A percentile compares a stretch with the other conserved stretches of the same genome.
Conservation (phyloP, 495 filamentous ascomycete species). For the Platismatia glauca region DNA sequence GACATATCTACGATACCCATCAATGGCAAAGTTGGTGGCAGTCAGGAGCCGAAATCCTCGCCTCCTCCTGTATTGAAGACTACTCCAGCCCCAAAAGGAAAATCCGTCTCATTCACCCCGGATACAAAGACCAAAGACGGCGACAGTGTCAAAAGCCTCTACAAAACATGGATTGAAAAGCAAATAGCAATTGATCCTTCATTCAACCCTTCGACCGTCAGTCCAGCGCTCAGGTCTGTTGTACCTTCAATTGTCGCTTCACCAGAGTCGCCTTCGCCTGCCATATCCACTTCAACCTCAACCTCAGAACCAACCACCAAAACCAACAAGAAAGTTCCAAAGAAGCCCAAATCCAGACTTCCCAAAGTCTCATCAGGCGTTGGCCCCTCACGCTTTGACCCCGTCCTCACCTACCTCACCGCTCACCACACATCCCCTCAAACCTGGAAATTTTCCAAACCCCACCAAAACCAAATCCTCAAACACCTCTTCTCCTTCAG, state of each 20-base stretch:
- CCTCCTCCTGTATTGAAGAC: conserved; percentile 1
- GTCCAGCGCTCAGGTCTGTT: conserved; percentile 17
- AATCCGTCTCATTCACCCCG: conserved; percentile 70
- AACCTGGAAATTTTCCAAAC: conserved; percentile 91
- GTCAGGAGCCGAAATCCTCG: conserved; percentile 25
- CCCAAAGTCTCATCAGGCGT: conserved; percentile 21
- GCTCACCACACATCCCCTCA: conserved; percentile 56
- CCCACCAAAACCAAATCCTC: conserved; percentile 69
- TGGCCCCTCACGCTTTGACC: conserved; percentile 34
- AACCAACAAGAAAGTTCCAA: conserved; percentile 30
- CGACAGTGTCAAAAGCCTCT: conserved; percentile 38
- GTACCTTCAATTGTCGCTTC: not conserved
- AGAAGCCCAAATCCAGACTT: conserved; percentile 23
- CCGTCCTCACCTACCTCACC: conserved; percentile 63
- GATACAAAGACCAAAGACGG: conserved; percentile 57
- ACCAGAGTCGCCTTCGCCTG: not conserved
- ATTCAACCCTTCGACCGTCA: conserved; percentile 24
- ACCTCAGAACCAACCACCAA: conserved; percentile 15
- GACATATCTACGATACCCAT: not conserved
- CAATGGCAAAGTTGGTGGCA: not conserved
- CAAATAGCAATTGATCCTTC: conserved; percentile 28
- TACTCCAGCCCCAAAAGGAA: conserved; percentile 27
- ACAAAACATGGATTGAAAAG: conserved; percentile 35
- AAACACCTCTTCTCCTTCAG: conserved; percentile 67
- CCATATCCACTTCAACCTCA: conserved; percentile 3